Base-by-base conservation (phyloP, 2,329 filamentous ascomycete species). In the Colletotrichum somersetense region DNA sequence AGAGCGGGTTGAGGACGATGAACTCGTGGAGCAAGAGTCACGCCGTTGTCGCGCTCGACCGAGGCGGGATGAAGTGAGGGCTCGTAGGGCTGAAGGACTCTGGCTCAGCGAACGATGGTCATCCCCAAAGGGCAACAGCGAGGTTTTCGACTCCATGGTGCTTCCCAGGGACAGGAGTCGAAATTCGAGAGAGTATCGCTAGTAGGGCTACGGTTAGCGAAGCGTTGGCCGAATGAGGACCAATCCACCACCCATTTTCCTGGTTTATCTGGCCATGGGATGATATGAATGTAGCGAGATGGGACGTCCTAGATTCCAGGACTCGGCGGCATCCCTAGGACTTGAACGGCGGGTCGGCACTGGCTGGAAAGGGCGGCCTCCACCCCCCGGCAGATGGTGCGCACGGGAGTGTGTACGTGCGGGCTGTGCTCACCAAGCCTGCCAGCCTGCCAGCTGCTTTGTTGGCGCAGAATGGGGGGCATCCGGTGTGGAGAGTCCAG, bases 111-210 rank as follows among this genome's bases (percentile, higher is more conserved):
- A 73, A 73, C 80, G 72, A 50, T 67, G 58, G 68, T 74, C 73
- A 62, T 74, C 72, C n/a, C 73, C 79, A 57, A 78, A 72, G 71
- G 77, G 77, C 67, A 46, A 59, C 52, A 72, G 70, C 44, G 77
- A 78, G 40, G 76, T 78, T 72, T 80, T 80, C 72, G 77, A 75
- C 67, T 81, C 79, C 80, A 81, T 81, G 14, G 55, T 48, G 48
- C 30, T 48, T 48, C 35, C 46, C 63, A 23, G 40, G 38, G 46
- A 52, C 18, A 30, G 55, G 61, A 44, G 53, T 66, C 26, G 53
- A 59, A 46, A 20, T 57, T 23, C 33, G 33, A 59, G 42, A 44
- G 18, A n/a, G 33, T 44, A 62, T 61, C 10, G 69, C 65, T 40
- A 53, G 38, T 44, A 44, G 63, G 61, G 30, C 33, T 62, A 66